Evolutionary conservation across 331 rosid species (phyloP).

Genomic region (Dryas integrifolia): DNA sequence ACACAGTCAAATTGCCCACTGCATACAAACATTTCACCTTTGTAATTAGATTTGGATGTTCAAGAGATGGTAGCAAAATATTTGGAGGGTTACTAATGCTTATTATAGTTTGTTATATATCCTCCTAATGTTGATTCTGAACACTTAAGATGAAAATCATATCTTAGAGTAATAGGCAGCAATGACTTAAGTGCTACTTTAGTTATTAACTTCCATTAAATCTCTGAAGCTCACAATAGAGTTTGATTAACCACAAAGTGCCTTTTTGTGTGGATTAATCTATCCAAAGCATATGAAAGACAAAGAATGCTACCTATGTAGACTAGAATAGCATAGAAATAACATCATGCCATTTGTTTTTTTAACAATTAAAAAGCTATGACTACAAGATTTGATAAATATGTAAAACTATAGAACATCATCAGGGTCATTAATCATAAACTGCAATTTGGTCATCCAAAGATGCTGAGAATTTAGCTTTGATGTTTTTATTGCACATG

Average conservation of each 20-base stretch:
- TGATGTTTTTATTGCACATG: background rate
- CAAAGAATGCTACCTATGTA: too few relatives aligned
- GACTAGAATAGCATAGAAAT: background rate
- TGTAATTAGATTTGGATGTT: background rate
- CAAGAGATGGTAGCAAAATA: background rate
- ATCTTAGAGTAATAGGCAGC: background rate
- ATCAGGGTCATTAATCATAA: background rate
- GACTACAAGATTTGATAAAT: too few relatives aligned
- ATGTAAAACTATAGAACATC: background rate
- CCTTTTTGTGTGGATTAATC: background rate
- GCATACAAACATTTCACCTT: background rate
- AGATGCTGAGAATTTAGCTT: background rate
- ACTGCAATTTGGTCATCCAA: background rate
- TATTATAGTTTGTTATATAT: background rate
- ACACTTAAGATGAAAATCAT: background rate
- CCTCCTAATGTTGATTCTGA: too few relatives aligned
- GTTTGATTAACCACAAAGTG: background rate
- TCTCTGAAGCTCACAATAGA: background rate
- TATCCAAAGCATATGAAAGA: background rate
- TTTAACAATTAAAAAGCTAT: too few relatives aligned
- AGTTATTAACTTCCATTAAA: too few relatives aligned
- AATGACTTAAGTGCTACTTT: too few relatives aligned
- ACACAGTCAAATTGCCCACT: background rate
- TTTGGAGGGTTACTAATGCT: background rate
- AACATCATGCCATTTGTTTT: background rate